A percentile compares a stretch with the other conserved stretches of the same genome.
Conservation (phyloP, 2,329 filamentous ascomycete genomes). For the Rhinocladiella similis region DNA sequence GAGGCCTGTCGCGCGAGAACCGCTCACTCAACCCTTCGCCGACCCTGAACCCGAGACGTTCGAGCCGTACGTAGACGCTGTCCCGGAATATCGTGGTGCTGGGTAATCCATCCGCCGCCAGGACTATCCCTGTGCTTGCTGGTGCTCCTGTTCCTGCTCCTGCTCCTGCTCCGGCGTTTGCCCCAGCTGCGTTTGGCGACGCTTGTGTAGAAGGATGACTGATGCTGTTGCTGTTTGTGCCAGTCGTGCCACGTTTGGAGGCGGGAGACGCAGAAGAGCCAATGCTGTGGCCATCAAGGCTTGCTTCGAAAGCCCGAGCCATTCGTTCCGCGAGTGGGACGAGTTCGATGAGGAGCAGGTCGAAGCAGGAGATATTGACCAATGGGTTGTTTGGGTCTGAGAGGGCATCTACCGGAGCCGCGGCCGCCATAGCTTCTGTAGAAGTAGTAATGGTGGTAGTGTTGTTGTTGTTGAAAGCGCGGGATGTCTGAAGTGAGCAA, state of each 20-base stretch:
- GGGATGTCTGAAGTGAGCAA: too few relatives aligned
- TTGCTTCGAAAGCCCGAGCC: conserved; percentile 50
- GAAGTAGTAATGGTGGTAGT: too few relatives aligned
- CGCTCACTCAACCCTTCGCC: conserved; percentile 89
- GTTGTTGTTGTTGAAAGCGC: too few relatives aligned
- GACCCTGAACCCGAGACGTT: conserved; percentile 84
- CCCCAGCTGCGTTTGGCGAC: neutral
- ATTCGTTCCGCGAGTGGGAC: conserved; percentile 91
- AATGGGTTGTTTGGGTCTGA: conserved; percentile 50
- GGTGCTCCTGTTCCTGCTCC: neutral
- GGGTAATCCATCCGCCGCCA: conserved; percentile 29
- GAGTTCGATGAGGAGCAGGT: conserved; percentile 93
- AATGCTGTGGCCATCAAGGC: conserved; percentile 23
- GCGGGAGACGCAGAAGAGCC: conserved; percentile 2
- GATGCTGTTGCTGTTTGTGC: neutral
- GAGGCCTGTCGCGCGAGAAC: conserved; percentile 67
- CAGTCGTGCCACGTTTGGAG: neutral
- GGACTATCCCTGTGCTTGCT: neutral
- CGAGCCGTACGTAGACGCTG: conserved; percentile 79
- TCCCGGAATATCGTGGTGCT: conserved; percentile 75
- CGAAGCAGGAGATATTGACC: conserved; percentile 81
- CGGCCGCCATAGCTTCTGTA: neutral
- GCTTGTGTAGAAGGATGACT: neutral
- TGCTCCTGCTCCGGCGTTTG: too few relatives aligned
- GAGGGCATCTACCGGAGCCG: conserved; percentile 1